Conservation (phyloP, 2,329 filamentous ascomycete genomes). For the Ramularia collo-cygni region DNA sequence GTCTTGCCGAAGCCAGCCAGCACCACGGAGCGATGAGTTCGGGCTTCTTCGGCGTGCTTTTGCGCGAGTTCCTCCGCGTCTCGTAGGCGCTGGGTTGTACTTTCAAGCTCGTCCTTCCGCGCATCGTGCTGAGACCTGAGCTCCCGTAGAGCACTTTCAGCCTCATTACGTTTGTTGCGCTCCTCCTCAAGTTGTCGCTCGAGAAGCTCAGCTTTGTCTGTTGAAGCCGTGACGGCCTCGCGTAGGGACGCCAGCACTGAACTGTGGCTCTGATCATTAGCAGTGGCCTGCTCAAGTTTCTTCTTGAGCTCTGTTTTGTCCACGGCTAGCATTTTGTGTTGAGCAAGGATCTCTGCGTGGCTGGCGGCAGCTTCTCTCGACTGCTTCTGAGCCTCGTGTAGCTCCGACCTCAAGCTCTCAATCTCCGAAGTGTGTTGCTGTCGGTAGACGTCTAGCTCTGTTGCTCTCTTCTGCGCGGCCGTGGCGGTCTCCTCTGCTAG, state of each 20-base stretch:
- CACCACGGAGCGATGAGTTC: constrained; percentile 75
- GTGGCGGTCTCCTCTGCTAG: constrained; percentile 82
- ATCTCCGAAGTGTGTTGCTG: constrained; percentile 79
- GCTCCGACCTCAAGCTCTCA: constrained; percentile 75
- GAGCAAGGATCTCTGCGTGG: constrained; percentile 67
- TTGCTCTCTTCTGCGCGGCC: constrained; percentile 73
- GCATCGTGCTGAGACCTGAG: constrained; percentile 79
- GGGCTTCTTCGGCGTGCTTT: constrained; percentile 79
- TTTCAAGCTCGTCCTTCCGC: constrained; percentile 68
- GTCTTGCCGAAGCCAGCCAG: constrained; percentile 76
- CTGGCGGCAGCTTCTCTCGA: constrained; percentile 75
- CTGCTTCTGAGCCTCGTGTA: constrained; percentile 71
- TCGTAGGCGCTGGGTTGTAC: constrained; percentile 63
- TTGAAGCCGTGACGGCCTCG: constrained; percentile 70
- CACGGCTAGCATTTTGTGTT: constrained; percentile 68
- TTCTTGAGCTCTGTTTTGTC: constrained; percentile 73
- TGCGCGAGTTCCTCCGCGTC: constrained; percentile 86
- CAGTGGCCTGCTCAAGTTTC: constrained; percentile 60
- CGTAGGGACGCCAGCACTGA: constrained; percentile 68
- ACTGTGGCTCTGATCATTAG: constrained; percentile 62
- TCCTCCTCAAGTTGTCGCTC: constrained; percentile 82
- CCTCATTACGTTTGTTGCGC: constrained; percentile 62
- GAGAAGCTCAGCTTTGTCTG: constrained; percentile 66
- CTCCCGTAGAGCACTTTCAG: constrained; percentile 69
- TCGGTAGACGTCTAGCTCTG: constrained; percentile 75